Conservation (phyloP, 2,329 filamentous ascomycete genomes). For the Chalaropsis thielavioides region DNA sequence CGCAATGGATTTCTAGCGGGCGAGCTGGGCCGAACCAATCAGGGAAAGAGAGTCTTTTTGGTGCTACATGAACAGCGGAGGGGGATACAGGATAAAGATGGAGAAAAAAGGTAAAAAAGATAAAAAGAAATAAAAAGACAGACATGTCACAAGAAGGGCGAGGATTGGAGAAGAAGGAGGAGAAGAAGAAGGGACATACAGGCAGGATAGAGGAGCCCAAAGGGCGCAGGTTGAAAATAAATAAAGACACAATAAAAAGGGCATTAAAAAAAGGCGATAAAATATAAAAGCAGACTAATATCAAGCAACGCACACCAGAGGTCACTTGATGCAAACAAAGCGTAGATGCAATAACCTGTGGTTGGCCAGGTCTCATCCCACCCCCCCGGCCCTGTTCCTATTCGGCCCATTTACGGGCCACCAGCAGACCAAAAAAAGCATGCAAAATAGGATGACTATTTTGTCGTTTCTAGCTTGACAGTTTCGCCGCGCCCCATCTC, state of each 20-base stretch:
- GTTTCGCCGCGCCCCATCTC: no score
- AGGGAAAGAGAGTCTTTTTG: neutral
- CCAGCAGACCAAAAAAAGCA: neutral
- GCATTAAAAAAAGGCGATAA: neutral
- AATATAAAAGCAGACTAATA: neutral
- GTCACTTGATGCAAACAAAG: neutral
- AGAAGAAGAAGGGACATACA: no score
- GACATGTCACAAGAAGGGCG: neutral
- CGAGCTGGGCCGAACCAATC: neutral
- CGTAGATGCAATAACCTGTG: neutral
- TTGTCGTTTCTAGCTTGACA: neutral
- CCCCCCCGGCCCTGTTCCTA: conserved; percentile 11
- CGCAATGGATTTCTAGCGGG: neutral
- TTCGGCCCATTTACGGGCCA: conserved; percentile 18
- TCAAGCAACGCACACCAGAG: neutral
- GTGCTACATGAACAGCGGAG: neutral
- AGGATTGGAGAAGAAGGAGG: neutral
- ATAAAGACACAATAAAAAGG: neutral
- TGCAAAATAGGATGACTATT: neutral
- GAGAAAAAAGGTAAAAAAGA: neutral
- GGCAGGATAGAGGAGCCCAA: no score
- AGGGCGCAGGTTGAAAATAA: no score
- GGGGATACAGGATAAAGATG: neutral
- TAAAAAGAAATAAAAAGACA: neutral
- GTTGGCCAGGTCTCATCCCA: conserved; percentile 4